Conservation (phyloP, 2,329 filamentous ascomycete species). For the Huntiella moniliformis region DNA sequence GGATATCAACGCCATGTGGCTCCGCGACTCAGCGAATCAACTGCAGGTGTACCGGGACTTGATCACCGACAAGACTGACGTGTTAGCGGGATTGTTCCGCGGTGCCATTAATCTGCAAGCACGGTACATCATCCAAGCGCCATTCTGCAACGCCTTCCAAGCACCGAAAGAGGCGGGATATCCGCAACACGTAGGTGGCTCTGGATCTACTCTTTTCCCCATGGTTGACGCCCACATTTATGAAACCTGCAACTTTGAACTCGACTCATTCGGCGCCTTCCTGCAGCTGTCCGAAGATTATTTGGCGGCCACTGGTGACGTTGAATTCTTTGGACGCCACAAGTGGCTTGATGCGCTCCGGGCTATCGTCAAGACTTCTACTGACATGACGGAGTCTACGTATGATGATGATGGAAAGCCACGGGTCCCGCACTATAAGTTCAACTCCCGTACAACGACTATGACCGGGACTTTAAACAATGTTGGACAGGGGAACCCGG, state of each 20-base stretch:
- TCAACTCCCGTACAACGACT: conserved; percentile 47
- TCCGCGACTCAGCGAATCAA: conserved; percentile 65
- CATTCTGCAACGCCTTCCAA: conserved; percentile 85
- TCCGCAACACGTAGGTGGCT: conserved; percentile 19
- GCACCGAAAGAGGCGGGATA: conserved; percentile 60
- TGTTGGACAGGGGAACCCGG: conserved; percentile 56
- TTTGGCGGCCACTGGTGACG: conserved; percentile 48
- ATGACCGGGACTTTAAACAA: conserved; percentile 16
- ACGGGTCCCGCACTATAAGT: conserved; percentile 48
- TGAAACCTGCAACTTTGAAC: conserved; percentile 82
- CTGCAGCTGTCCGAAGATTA: conserved; percentile 66
- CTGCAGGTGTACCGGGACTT: conserved; percentile 48
- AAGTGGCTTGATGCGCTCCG: conserved; percentile 57
- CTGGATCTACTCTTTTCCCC: conserved; percentile 12
- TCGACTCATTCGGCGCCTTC: conserved; percentile 75
- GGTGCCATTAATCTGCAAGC: conserved; percentile 56
- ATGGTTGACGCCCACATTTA: conserved; percentile 21
- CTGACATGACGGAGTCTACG: conserved; percentile 54
- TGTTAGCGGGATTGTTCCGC: conserved; percentile 47
- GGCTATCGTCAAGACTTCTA: conserved; percentile 47
- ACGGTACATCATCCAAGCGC: conserved; percentile 46
- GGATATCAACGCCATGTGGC: conserved; percentile 75
- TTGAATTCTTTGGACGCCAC: conserved; percentile 47
- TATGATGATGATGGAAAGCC: conserved; percentile 44
- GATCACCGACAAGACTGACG: conserved; percentile 29